Percentiles rank a stretch among this genome's conserved stretches.
Evolutionary conservation across 2,329 filamentous ascomycete genomes (phyloP).

Genomic region (Phialophora chinensis): DNA sequence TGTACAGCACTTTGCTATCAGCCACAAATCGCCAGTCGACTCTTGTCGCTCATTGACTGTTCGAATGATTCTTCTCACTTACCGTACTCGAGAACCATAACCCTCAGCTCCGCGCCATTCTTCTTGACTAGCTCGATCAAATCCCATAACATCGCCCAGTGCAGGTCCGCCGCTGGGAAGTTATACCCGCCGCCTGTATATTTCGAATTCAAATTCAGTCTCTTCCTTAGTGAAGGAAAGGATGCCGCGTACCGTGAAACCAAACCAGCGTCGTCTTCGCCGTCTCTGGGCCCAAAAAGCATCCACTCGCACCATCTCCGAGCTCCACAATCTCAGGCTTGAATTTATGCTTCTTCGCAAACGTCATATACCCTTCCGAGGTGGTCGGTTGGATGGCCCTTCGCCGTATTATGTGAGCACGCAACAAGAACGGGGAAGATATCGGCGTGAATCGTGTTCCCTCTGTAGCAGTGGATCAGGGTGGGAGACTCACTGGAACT

Average conservation of each 20-base stretch:
- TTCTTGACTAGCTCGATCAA: constrained; percentile 22
- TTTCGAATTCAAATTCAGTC: constrained; percentile 6
- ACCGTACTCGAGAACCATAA: constrained; percentile 31
- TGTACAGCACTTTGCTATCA: constrained; percentile 18
- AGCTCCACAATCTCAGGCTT: constrained; percentile 30
- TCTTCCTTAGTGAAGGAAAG: not conserved
- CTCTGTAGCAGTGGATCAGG: not conserved
- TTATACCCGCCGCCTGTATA: constrained; percentile 31
- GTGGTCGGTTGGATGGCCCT: constrained; percentile 21
- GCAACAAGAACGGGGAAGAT: not conserved
- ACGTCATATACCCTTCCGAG: constrained; percentile 20
- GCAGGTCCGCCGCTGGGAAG: constrained; percentile 23
- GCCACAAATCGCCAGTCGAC: not conserved
- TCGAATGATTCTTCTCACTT: not conserved
- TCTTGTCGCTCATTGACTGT: constrained; percentile 15
- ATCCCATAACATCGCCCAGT: constrained; percentile 25
- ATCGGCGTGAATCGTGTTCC: not conserved
- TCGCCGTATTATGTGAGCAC: not conserved
- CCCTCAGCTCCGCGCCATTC: constrained; percentile 16
- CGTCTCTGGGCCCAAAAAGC: constrained; percentile 27
- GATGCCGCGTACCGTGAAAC: constrained; percentile 28
- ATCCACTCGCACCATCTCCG: constrained; percentile 24
- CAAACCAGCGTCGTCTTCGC: constrained; percentile 33
- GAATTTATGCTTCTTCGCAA: constrained; percentile 28
- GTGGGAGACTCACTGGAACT: constrained; percentile 15